Conservation (phyloP, 2,329 filamentous ascomycete genomes). For the Fusarium sp. region DNA sequence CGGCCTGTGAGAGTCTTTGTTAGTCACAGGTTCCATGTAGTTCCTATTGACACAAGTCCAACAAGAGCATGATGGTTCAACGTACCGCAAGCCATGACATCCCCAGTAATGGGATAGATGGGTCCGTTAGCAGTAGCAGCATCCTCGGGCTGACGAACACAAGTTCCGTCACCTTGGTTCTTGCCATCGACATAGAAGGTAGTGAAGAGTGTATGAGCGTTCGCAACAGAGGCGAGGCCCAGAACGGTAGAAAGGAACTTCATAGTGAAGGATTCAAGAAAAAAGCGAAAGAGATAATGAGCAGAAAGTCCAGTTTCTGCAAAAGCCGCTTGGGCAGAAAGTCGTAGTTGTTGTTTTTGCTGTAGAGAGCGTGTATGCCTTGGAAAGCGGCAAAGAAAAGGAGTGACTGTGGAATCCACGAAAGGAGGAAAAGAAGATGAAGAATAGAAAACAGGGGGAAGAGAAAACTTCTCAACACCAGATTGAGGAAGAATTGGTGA, state of each 20-base stretch:
- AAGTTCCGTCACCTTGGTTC: conserved; percentile 74
- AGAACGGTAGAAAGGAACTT: conserved; percentile 46
- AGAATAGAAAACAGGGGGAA: conserved; percentile 16
- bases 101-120: conserved; percentile 62
- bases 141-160: conserved; percentile 70
- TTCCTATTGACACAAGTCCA: not conserved
- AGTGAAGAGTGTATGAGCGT: conserved; percentile 69
- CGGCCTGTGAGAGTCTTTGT: conserved; percentile 47
- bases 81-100: conserved; percentile 76
- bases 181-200: conserved; percentile 68
- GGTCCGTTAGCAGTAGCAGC: conserved; percentile 62
- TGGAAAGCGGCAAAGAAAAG: conserved; percentile 19
- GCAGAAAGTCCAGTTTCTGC: conserved; percentile 42
- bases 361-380: conserved; percentile 27
- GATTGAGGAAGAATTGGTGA: conserved; percentile 34
- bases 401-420: conserved; percentile 33
- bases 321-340: conserved; percentile 33
- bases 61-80: conserved; percentile 8
- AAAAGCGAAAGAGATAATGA: not conserved
- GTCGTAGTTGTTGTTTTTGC: conserved; percentile 13
- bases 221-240: conserved; percentile 50
- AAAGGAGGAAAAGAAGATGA: conserved; percentile 28
- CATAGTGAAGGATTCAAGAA: conserved; percentile 47
- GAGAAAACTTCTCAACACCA: conserved; percentile 32
- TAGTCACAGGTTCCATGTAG: not conserved